Percentiles rank a stretch among this genome's conserved stretches.
phyloP scores from a whole-genome alignment of 352 stramenopile genomes.

The Globisporangium okanoganense region DNA sequence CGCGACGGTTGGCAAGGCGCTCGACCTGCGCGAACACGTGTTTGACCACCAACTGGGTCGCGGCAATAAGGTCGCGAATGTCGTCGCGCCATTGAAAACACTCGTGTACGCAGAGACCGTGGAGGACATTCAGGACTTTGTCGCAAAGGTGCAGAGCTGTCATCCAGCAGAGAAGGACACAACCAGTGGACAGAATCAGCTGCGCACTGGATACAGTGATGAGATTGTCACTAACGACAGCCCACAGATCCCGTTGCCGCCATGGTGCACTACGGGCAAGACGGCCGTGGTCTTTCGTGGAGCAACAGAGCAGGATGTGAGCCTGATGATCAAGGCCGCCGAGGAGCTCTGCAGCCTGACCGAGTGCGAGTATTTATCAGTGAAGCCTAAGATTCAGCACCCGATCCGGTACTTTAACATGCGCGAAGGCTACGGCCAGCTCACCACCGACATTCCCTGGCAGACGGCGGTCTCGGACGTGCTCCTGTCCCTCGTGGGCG shows the following conservation, averaged over 20 bases:
- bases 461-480: constrained; percentile 47
- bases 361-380: constrained; percentile 44
- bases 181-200: background rate
- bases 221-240: background rate
- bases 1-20: constrained; percentile 39
- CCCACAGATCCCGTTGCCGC: constrained; percentile 4
- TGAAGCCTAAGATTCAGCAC: constrained; percentile 54
- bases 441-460: constrained; percentile 30
- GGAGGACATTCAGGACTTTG: constrained; percentile 38
- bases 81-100: constrained; percentile 38
- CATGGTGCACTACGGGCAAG: constrained; percentile 40
- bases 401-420: constrained; percentile 59
- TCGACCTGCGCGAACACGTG: constrained; percentile 51
- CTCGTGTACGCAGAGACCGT: constrained; percentile 54
- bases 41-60: constrained; percentile 58
- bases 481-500: constrained; percentile 42
- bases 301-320: constrained; percentile 40
- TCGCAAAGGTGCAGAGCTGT: constrained; percentile 32
- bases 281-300: constrained; percentile 55
- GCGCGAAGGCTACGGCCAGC: constrained; percentile 49
- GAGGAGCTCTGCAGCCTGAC: constrained; percentile 37
- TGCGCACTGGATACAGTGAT: background rate
- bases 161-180: background rate
- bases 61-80: constrained; percentile 53
- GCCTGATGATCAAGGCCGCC: constrained; percentile 31